phyloP scores from a whole-genome alignment of 2,329 filamentous ascomycete genomes.

The Whalleya microplaca region DNA sequence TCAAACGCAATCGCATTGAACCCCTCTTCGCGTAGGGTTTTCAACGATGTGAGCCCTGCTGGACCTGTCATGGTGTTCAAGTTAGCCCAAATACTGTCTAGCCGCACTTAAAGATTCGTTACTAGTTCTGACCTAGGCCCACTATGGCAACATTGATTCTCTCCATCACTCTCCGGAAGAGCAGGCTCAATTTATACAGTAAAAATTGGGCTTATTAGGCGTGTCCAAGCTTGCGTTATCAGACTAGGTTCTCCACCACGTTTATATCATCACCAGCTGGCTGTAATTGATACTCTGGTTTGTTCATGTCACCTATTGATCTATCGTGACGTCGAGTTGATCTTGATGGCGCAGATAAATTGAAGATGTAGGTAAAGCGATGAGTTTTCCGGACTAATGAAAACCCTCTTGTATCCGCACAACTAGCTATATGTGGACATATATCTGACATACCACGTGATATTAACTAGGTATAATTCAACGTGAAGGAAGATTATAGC shows the following conservation, averaged over 20 bases:
- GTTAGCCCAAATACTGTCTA: neutral
- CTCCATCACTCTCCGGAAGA: constrained; percentile 1
- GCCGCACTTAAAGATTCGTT: neutral
- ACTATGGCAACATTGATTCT: constrained; percentile 31
- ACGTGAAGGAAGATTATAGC: too few relatives aligned
- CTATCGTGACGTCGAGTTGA: too few relatives aligned
- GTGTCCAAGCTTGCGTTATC: neutral
- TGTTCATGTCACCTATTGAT: too few relatives aligned
- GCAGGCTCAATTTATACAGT: neutral
- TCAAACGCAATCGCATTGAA: constrained; percentile 50
- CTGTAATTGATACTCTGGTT: neutral
- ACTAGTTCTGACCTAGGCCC: constrained; percentile 31
- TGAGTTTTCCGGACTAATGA: too few relatives aligned
- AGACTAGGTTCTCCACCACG: too few relatives aligned
- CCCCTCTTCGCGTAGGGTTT: constrained; percentile 48
- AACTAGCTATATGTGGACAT: too few relatives aligned
- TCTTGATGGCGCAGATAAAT: too few relatives aligned
- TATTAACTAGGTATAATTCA: too few relatives aligned
- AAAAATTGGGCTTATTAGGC: neutral
- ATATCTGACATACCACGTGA: too few relatives aligned
- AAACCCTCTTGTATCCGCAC: too few relatives aligned
- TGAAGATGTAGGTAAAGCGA: too few relatives aligned
- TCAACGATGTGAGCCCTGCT: constrained; percentile 45
- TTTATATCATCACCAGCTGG: too few relatives aligned
- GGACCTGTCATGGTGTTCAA: constrained; percentile 30